Conservation (phyloP, 495 filamentous ascomycete genomes). For the Podospora tetraspora region DNA sequence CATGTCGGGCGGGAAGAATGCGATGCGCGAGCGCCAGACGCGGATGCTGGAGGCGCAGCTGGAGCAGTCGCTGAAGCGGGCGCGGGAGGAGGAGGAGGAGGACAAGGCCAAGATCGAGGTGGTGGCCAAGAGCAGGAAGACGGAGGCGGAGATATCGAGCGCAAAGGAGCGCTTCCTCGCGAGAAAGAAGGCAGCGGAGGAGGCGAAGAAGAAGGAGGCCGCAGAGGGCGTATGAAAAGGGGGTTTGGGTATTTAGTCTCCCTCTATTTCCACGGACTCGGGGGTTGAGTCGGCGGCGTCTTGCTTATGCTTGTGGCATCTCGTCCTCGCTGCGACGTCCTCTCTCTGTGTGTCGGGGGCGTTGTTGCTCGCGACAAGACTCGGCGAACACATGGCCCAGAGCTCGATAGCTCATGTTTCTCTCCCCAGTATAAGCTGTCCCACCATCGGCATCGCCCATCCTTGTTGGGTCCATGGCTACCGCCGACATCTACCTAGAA, state of each 20-base stretch:
- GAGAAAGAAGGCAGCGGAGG: slow-evolving; percentile 74
- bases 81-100: slow-evolving; percentile 67
- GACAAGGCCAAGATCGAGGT: slow-evolving; percentile 64
- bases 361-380: neutral
- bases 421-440: neutral
- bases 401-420: neutral
- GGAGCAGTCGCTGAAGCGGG: slow-evolving; percentile 66
- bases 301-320: neutral
- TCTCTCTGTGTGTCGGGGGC: neutral
- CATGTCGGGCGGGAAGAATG: slow-evolving; percentile 43
- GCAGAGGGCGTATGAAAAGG: slow-evolving; percentile 14
- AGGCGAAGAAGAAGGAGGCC: slow-evolving; percentile 51
- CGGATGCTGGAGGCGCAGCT: slow-evolving; percentile 82
- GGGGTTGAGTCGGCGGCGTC: neutral
- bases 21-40: slow-evolving; percentile 74
- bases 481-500: neutral
- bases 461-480: neutral
- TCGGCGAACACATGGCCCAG: neutral
- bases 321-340: neutral
- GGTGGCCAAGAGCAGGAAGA: slow-evolving; percentile 65
- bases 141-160: slow-evolving; percentile 73
- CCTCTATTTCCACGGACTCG: neutral
- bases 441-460: neutral
- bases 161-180: slow-evolving; percentile 85
- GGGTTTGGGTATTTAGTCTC: slow-evolving; percentile 1